Conservation (phyloP, 176 grass and related monocot genomes). For the Coix lacrymajobi region DNA sequence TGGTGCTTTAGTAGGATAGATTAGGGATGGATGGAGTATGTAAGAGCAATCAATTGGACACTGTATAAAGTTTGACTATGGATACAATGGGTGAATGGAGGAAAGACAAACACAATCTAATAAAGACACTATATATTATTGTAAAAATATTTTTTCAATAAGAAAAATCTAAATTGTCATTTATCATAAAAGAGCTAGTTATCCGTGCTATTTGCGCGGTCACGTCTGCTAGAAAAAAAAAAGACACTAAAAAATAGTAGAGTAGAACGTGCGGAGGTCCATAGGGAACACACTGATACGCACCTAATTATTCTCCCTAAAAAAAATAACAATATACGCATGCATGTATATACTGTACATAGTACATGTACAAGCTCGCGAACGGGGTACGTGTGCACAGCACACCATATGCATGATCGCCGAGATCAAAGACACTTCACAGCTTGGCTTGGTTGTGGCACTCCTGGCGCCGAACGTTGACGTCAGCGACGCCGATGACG, state of each 20-base stretch:
- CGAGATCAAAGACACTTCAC: slow-evolving; percentile 5
- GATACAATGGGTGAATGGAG: background rate
- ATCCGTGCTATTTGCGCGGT: background rate
- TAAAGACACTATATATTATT: background rate
- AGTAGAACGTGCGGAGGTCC: background rate
- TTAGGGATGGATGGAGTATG: no score
- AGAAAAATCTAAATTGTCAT: background rate
- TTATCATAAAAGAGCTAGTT: background rate
- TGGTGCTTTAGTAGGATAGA: no score
- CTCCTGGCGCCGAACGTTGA: slow-evolving; percentile 53
- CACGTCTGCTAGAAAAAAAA: background rate
- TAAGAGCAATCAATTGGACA: no score
- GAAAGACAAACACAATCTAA: background rate
- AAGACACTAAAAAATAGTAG: background rate
- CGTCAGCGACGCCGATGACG: slow-evolving; percentile 46
- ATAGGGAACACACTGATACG: background rate
- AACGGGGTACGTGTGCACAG: background rate
- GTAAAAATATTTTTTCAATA: background rate
- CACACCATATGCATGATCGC: background rate
- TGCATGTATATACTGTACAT: background rate
- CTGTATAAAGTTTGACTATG: no score
- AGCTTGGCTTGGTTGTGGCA: slow-evolving; percentile 49
- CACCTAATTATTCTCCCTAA: background rate
- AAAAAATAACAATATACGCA: background rate
- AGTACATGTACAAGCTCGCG: background rate